Conservation (phyloP, 208 protist species). For the Tritrichomonas foetus region DNA sequence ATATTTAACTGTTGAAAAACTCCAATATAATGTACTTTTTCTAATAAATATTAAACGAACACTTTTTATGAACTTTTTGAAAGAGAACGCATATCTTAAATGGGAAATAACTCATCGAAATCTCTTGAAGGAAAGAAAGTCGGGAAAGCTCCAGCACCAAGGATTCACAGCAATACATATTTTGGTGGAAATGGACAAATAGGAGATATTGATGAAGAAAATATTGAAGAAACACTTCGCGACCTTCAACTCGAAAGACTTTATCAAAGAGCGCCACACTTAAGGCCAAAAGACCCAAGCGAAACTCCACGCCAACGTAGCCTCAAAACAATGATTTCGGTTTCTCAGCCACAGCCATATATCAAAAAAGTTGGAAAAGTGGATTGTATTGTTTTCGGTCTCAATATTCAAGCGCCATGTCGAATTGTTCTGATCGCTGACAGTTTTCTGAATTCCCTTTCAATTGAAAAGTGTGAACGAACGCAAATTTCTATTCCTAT, state of each 20-base stretch:
- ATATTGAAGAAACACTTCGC: neutral
- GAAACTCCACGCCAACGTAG: neutral
- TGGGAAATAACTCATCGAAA: too few relatives aligned
- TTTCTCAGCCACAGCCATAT: neutral
- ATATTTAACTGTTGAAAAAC: too few relatives aligned
- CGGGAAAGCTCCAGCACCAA: neutral
- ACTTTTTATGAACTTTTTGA: too few relatives aligned
- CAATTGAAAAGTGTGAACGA: neutral
- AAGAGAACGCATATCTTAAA: too few relatives aligned
- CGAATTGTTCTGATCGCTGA: neutral
- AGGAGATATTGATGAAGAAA: neutral
- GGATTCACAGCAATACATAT: neutral
- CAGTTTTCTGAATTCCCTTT: neutral
- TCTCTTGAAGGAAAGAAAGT: too few relatives aligned
- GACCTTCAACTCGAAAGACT: neutral
- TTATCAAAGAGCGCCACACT: neutral
- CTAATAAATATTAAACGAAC: too few relatives aligned
- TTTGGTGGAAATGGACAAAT: neutral
- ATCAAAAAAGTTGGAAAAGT: neutral
- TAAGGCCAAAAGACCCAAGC: neutral
- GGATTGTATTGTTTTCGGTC: neutral
- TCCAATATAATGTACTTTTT: too few relatives aligned
- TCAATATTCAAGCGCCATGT: neutral
- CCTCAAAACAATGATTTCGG: neutral
- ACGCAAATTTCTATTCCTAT: neutral